These are phyloP conservation scores for Monilinia fructigena DNA, from an alignment of 2,329 filamentous ascomycete genomes.

Conservation along the genomic window DNA sequence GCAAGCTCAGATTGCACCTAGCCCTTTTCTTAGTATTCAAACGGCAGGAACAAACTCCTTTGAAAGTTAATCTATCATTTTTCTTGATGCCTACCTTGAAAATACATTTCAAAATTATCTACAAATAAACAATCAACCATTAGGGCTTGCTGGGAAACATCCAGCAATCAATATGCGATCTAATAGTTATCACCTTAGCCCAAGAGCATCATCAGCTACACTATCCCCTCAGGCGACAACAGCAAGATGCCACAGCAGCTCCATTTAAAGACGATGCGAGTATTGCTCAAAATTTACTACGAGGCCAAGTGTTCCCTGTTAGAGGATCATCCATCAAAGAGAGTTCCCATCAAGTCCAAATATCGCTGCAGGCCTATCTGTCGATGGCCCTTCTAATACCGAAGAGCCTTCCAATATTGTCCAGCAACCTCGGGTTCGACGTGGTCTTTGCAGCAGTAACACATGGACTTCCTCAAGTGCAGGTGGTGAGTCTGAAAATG, in stretches of 20 bases:
- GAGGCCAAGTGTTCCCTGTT: conserved; percentile 28
- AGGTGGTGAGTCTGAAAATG: conserved; percentile 49
- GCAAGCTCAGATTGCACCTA: not conserved
- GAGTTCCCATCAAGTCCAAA: conserved; percentile 17
- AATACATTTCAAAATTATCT: not conserved
- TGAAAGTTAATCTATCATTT: not conserved
- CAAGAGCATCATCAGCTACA: conserved; percentile 35
- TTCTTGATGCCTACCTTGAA: not conserved
- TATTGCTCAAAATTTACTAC: conserved; percentile 34
- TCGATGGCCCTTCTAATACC: not conserved
- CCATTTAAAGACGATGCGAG: conserved; percentile 30
- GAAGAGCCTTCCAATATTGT: not conserved
- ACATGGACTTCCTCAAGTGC: conserved; percentile 60
- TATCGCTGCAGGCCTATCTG: conserved; percentile 3
- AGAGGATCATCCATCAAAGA: conserved; percentile 29
- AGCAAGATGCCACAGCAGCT: conserved; percentile 18
- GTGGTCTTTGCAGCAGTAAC: conserved; percentile 43
- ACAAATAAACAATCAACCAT: conserved; percentile 2
- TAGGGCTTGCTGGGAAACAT: conserved; percentile 11
- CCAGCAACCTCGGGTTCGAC: conserved; percentile 15
- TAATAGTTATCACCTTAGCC: conserved; percentile 30
- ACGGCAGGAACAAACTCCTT: not conserved
- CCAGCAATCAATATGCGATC: conserved; percentile 38
- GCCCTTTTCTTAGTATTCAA: not conserved
- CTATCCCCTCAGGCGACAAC: conserved; percentile 31